Base-by-base conservation (phyloP, 176 grass and related monocot genomes). In the Canna indica region DNA sequence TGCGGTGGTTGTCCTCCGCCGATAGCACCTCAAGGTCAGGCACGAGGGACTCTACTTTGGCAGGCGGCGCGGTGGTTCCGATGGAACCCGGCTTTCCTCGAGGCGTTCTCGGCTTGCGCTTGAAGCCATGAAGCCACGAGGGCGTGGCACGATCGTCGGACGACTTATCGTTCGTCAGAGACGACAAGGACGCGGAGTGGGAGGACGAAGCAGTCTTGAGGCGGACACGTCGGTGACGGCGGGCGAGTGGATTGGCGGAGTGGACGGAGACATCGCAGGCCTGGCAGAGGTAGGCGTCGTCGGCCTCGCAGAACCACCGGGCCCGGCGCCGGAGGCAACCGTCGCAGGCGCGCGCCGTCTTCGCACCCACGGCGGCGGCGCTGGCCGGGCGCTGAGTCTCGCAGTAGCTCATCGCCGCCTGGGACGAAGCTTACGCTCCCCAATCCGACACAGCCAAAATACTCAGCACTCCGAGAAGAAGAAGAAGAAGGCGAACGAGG, bases 201-300 rank as follows among this genome's bases (percentile, higher is more conserved):
- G 56, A 34, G 31, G 80, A n/a, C n/a, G n/a, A 59, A 14, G 84
- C 57, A 34, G 25, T 33, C 64, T 77, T 76, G 25, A 91, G 76
- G 46, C 88, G 87, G 22, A 88, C 67, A 2, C 88, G 80, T 22
- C 91, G 80, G 69, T 96, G 91, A 22, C 91, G 80, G 77, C 83
- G 59, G 4, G 91, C 91, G 58, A 96, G 85, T 66, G 88, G 73
- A 50, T 96, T 96, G 16, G 88, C 91, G 29, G 88, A 86, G 88
- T 91, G 91, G 80, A 96, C 91, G 9, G 91, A 91, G 33, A 81
- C 68, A 72, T 91, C 88, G 68, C 91, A 96, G 9, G 36, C 68
- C 85, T 88, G 91, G 78, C 91, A 91, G 17, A 96, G 78, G 80
- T 91, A 96, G 2, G 88, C 91, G 64, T 91, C 91, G 72, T 96